Conservation (phyloP, 169 alveolate genomes). For the Amoebophrya sp. region DNA sequence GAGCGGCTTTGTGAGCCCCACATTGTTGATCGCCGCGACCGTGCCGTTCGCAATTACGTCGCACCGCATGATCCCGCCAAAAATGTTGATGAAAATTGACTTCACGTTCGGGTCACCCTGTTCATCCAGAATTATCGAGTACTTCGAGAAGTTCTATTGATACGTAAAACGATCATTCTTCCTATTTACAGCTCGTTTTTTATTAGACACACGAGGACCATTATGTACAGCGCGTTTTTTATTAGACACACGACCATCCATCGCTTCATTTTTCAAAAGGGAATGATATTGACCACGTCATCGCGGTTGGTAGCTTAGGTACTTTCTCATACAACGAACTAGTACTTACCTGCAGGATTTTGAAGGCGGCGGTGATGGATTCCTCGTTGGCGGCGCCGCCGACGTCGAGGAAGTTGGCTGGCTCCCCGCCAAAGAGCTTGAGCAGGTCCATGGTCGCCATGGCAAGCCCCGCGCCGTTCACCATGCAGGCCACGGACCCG, state of each 20-base stretch:
- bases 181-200: too few relatives aligned
- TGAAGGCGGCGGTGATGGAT: slow-evolving; percentile 76
- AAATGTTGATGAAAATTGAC: slow-evolving; percentile 79
- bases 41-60: slow-evolving; percentile 75
- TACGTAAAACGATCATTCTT: too few relatives aligned
- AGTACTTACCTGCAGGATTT: slow-evolving; percentile 44
- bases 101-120: slow-evolving; percentile 63
- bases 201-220: too few relatives aligned
- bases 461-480: slow-evolving; percentile 98
- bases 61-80: slow-evolving; percentile 90
- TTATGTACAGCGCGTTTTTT: too few relatives aligned
- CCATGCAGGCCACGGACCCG: slow-evolving; percentile 84
- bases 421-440: slow-evolving; percentile 51
- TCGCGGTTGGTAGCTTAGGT: not conserved
- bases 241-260: too few relatives aligned
- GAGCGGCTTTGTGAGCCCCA: slow-evolving; percentile 64
- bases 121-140: too few relatives aligned
- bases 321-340: not conserved
- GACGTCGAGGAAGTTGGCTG: slow-evolving; percentile 92
- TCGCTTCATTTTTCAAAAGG: too few relatives aligned
- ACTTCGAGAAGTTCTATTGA: too few relatives aligned
- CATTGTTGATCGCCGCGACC: slow-evolving; percentile 60
- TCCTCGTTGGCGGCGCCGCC: slow-evolving; percentile 87
- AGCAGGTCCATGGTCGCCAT: slow-evolving; percentile 88
- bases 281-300: not conserved